Base-by-base conservation (phyloP, 148 eudicot species). In the Drosera capensis region DNA sequence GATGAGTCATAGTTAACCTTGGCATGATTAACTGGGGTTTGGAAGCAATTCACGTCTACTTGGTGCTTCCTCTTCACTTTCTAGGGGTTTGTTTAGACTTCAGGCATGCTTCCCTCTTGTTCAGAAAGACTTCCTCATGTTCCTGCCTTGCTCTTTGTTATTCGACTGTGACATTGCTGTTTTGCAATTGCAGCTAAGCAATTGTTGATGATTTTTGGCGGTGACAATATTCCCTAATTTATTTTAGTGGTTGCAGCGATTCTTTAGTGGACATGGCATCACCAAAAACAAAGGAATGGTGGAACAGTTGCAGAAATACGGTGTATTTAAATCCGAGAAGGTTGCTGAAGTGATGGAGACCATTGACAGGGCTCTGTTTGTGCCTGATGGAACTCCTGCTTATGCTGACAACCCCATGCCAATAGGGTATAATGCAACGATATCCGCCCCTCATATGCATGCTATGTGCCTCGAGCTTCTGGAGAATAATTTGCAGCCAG, bases 371-470 rank as follows among this genome's bases (percentile, higher is more conserved):
- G 97, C 75, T 18, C 52, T 72, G 64, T 90, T 90, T 76, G 99
- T 90, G 50, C 99, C 95, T 26, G 59, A 60, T 20, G 99, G 85
- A 15, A 42, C 82, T 9, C 66, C 78, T 4, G 68, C 97, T 16
- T 90, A 90, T 45, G 70, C 67, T 23, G 99, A 90, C 48, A 80
- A 74, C 51, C 95, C 99, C 40, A 73, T 90, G 93, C 70, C 67
- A 3, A 90, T 90, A 49, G 95, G 95, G 20, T 74, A 71, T 52
- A 90, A 90, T 64, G 99, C 80, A 48, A 90, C 99, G 20, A 90
- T 90, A 53, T 90, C 97, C 30, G 97, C 97, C 18, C 97, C 97
- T 59, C 97, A 88, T 68, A 83, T 88, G 97, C 97, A 88, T 58
- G 97, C 93, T 2, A 75, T 61, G 55, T 90, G 97, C 66, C 95